Evolutionary conservation across 352 stramenopile genomes (phyloP).

Genomic region (Chrysophaeum taylorii): DNA sequence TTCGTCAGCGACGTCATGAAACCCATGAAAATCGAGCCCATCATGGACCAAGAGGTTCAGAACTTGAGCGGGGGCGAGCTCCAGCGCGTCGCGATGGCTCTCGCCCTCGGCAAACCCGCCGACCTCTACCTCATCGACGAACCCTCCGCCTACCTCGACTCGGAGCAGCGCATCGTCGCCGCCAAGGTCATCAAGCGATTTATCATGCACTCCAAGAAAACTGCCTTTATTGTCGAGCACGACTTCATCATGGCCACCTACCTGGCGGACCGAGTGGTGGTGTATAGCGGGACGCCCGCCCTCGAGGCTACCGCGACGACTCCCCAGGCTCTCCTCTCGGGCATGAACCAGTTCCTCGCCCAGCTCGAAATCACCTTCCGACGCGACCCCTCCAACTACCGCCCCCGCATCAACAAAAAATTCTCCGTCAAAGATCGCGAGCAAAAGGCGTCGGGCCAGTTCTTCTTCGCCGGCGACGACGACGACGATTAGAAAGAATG

Average conservation of each 20-base stretch:
- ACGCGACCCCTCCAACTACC: slow-evolving; percentile 95
- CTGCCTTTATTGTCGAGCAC: slow-evolving; percentile 98
- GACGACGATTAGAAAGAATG: slow-evolving; percentile 33
- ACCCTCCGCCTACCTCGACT: slow-evolving; percentile 97
- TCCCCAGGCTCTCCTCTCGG: slow-evolving; percentile 82
- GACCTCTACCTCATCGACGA: slow-evolving; percentile 99
- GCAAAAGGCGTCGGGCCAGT: slow-evolving; percentile 92
- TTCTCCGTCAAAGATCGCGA: slow-evolving; percentile 92
- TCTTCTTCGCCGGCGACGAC: slow-evolving; percentile 96
- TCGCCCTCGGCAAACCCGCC: slow-evolving; percentile 92
- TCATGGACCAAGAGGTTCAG: slow-evolving; percentile 96
- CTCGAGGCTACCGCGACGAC: slow-evolving; percentile 90
- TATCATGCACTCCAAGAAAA: slow-evolving; percentile 99
- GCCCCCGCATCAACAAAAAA: slow-evolving; percentile 83
- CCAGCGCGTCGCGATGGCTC: slow-evolving; percentile 93
- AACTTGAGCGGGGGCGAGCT: slow-evolving; percentile 97
- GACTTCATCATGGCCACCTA: slow-evolving; percentile 99
- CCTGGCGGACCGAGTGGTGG: slow-evolving; percentile 87
- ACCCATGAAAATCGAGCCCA: slow-evolving; percentile 90
- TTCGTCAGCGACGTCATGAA: slow-evolving; percentile 98
- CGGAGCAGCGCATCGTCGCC: slow-evolving; percentile 96
- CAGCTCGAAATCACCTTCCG: slow-evolving; percentile 97
- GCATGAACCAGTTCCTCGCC: slow-evolving; percentile 99
- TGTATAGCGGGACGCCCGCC: slow-evolving; percentile 85
- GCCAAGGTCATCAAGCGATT: slow-evolving; percentile 99